phyloP scores from a whole-genome alignment of 1,284 basidiomycete species.

The Cryptococcus wingfieldii region DNA sequence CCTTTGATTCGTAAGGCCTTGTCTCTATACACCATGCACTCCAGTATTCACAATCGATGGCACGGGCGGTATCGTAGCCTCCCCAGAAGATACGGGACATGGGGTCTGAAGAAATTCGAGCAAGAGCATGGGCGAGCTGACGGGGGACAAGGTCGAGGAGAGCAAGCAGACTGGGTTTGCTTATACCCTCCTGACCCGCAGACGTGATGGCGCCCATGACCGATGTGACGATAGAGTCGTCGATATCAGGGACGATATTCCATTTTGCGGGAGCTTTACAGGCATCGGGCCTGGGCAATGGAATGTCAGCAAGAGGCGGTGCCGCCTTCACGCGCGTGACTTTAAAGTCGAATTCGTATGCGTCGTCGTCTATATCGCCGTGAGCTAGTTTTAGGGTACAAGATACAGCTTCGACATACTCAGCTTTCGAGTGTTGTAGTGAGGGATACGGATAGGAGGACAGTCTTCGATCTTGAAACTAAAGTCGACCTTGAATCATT shows the following conservation, averaged over 20 bases:
- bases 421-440: conserved; percentile 39
- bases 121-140: conserved; percentile 14
- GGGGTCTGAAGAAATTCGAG: conserved; percentile 15
- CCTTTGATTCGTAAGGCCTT: background rate
- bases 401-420: conserved; percentile 22
- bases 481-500: conserved; percentile 28
- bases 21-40: conserved; percentile 59
- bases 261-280: conserved; percentile 6
- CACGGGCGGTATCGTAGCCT: conserved; percentile 58
- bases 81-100: conserved; percentile 61
- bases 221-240: background rate
- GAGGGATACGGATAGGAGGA: conserved; percentile 18
- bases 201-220: conserved; percentile 15
- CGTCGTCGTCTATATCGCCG: conserved; percentile 29
- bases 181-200: conserved; percentile 23
- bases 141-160: background rate
- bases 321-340: conserved; percentile 6
- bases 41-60: conserved; percentile 55
- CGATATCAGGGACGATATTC: background rate
- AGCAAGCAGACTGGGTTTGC: conserved; percentile 11
- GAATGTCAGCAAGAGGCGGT: background rate
- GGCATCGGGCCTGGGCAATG: background rate
- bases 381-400: conserved; percentile 5
- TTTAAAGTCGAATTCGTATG: conserved; percentile 35
- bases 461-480: conserved; percentile 26